These are phyloP conservation scores for Salix caprea DNA, from an alignment of 345 rosid genomes.

Conservation along the genomic window DNA sequence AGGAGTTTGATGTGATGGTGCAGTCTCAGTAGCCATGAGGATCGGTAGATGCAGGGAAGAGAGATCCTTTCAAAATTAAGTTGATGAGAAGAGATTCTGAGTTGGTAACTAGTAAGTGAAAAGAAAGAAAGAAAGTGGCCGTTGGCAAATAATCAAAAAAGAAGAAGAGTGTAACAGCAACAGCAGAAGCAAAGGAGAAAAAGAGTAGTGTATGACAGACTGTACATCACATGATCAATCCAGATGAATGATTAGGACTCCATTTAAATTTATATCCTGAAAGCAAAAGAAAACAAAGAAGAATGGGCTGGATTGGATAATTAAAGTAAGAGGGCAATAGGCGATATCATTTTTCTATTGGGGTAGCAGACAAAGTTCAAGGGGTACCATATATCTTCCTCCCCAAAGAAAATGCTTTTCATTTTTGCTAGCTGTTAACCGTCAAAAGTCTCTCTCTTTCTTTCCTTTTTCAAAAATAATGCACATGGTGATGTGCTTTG, in stretches of 20 bases:
- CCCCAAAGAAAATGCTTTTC: neutral
- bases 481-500: neutral
- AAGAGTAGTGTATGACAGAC: conserved; percentile 19
- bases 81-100: neutral
- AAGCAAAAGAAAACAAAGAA: neutral
- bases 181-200: neutral
- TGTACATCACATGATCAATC: conserved; percentile 24
- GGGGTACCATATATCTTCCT: neutral
- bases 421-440: neutral
- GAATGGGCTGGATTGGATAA: neutral
- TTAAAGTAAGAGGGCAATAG: neutral
- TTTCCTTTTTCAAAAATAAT: neutral
- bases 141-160: conserved; percentile 1
- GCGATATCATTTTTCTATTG: neutral
- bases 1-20: conserved; percentile 11
- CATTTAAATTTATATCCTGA: neutral
- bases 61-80: neutral
- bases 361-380: conserved; percentile 1
- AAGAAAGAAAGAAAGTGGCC: neutral
- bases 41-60: neutral
- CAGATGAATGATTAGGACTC: conserved; percentile 14
- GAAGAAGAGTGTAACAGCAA: neutral
- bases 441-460: neutral
- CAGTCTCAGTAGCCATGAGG: conserved; percentile 13
- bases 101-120: neutral